Percentiles rank a stretch among this genome's conserved stretches.
Evolutionary conservation across 495 filamentous ascomycete species (phyloP).

Genomic region (Terfezia boudieri): DNA sequence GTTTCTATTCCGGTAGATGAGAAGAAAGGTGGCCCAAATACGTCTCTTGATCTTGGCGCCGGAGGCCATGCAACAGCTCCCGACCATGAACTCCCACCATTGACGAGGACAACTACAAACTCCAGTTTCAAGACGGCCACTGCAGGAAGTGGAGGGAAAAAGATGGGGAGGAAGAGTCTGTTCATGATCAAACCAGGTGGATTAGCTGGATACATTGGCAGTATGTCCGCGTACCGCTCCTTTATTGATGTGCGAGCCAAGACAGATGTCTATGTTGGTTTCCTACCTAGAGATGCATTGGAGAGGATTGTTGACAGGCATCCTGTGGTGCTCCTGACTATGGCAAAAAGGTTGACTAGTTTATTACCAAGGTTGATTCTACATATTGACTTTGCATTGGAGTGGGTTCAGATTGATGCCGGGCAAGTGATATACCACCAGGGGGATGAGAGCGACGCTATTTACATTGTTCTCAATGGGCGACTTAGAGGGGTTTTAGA

Average conservation of each 20-base stretch:
- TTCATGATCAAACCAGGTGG: conserved; percentile 90
- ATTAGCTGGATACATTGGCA: conserved; percentile 81
- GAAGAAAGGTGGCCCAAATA: conserved; percentile 5
- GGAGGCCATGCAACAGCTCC: conserved; percentile 22
- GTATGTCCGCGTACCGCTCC: conserved; percentile 80
- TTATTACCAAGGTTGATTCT: conserved; percentile 77
- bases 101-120: conserved; percentile 28
- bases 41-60: conserved; percentile 6
- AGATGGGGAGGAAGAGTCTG: conserved; percentile 42
- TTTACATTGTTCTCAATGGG: conserved; percentile 92
- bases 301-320: conserved; percentile 83
- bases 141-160: conserved; percentile 17
- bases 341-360: conserved; percentile 83
- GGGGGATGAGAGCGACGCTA: conserved; percentile 89
- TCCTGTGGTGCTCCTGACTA: conserved; percentile 74
- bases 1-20: conserved; percentile 52
- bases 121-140: conserved; percentile 20
- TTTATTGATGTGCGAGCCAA: conserved; percentile 94
- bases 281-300: conserved; percentile 64
- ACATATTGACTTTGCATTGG: conserved; percentile 92
- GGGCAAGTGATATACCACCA: conserved; percentile 89
- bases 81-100: conserved; percentile 28
- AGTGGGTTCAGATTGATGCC: conserved; percentile 92
- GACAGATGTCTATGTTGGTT: conserved; percentile 96
- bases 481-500: conserved; percentile 63